Base-by-base conservation (phyloP, 805 yeast species). In the Myxozyma udenii region DNA sequence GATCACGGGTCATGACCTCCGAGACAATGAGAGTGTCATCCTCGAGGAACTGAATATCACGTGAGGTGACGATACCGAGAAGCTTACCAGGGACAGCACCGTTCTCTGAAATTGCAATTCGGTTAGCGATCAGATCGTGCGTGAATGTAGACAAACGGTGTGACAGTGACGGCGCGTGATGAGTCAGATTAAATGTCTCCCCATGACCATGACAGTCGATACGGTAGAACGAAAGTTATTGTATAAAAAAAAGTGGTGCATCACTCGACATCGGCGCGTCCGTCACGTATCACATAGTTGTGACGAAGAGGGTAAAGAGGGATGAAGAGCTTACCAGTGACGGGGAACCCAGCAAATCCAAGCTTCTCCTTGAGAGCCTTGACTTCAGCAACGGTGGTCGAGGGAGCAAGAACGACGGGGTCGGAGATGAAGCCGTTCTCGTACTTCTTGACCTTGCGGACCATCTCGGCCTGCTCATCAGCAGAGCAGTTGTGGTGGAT, bases 151-250 rank as follows among this genome's bases (percentile, higher is more conserved):
- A 28, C 14, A 28, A 28, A n/a, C n/a, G n/a, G n/a, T n/a, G n/a
- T n/a, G n/a, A n/a, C n/a, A n/a, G n/a, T n/a, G 11, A 7, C n/a
- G n/a, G n/a, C 18, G 24, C 45, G 39, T 16, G 39, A 14, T 41
- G 38, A 41, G 39, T 53, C 53, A 48, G 58, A 53, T 5, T 44
- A 36, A 39, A 37, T 24, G 5, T 55, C 33, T 57, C 61, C 61
- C 53, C 61, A 57, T 46, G 61, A 57, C 60, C 55, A 42, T 46
- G 25, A 54, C 55, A 55, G 60, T 54, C 59, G 73, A 68, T 66
- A 84, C 96, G 95, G 98, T 84, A 91, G 98, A 91, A 91, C 98
- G 98, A 91, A 91, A 91, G 98, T 91, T 89, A 87, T 77, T 70
- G 68, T 9, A 70, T 55, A 50, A 57, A n/a, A n/a, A 33, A 44